Evolutionary conservation across 768 basidiomycete genomes (phyloP).

Genomic region (Tricholoma terreum): DNA sequence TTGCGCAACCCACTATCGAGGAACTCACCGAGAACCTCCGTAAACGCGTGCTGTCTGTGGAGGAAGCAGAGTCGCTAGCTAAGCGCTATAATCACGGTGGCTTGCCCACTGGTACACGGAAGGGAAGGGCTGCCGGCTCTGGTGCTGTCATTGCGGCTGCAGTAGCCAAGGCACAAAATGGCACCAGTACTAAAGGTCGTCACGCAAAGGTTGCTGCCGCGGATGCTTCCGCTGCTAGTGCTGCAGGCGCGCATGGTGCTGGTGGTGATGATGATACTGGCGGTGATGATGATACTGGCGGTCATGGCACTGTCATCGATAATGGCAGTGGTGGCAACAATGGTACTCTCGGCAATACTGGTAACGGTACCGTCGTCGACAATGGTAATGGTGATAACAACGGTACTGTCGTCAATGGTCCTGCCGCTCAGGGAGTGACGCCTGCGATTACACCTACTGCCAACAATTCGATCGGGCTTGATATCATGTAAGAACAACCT

Average conservation of each 20-base stretch:
- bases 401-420: too few relatives aligned
- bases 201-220: slow-evolving; percentile 6
- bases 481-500: slow-evolving; percentile 55
- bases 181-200: slow-evolving; percentile 1
- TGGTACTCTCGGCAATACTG: slow-evolving; percentile 2
- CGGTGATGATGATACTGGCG: slow-evolving; percentile 33
- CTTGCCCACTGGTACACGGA: slow-evolving; percentile 16
- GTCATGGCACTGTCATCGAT: slow-evolving; percentile 27
- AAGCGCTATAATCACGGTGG: slow-evolving; percentile 37
- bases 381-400: slow-evolving; percentile 2
- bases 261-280: slow-evolving; percentile 21
- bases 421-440: slow-evolving; percentile 31
- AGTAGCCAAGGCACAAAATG: slow-evolving; percentile 6
- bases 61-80: slow-evolving; percentile 29
- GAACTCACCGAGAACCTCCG: slow-evolving; percentile 45
- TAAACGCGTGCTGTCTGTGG: slow-evolving; percentile 45
- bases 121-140: slow-evolving; percentile 12
- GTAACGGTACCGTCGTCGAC: slow-evolving; percentile 3
- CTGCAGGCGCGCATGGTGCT: slow-evolving; percentile 25
- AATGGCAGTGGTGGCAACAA: slow-evolving; percentile 2
- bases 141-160: slow-evolving; percentile 15
- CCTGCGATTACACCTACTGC: slow-evolving; percentile 34
- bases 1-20: slow-evolving; percentile 43
- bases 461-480: slow-evolving; percentile 58
- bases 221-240: slow-evolving; percentile 7